Conservation (phyloP, 371 early-diverging fungal species). For the Mortierella sp. region DNA sequence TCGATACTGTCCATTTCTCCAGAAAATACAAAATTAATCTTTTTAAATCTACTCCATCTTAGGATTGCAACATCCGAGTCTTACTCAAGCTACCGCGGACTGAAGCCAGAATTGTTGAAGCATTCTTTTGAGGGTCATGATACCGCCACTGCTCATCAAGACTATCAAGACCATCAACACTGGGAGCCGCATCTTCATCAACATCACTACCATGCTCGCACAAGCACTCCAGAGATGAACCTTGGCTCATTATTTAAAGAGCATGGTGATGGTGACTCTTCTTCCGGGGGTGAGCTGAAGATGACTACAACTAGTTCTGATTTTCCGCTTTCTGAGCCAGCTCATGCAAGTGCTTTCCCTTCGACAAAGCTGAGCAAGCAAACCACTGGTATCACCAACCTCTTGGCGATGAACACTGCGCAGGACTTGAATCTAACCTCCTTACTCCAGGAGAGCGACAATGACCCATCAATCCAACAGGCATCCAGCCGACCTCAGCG, state of each 20-base stretch:
- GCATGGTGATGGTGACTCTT: neutral
- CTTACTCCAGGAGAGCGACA: neutral
- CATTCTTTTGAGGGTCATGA: neutral
- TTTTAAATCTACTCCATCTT: neutral
- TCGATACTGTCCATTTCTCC: too few relatives aligned
- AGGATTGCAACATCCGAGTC: neutral
- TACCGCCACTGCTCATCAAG: neutral
- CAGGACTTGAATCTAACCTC: neutral
- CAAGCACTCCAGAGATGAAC: neutral
- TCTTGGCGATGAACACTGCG: neutral
- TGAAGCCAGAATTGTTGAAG: neutral
- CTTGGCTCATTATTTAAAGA: neutral
- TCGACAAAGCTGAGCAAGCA: neutral
- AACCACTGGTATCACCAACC: neutral
- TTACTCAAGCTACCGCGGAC: neutral
- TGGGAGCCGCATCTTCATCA: neutral
- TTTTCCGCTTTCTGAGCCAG: neutral
- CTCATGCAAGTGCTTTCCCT: neutral
- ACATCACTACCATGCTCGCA: neutral
- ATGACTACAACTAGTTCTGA: neutral
- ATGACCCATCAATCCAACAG: neutral
- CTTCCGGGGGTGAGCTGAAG: neutral
- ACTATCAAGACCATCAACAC: neutral
- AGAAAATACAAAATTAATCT: too few relatives aligned
- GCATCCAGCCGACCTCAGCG: neutral